Evolutionary conservation across 768 basidiomycete species (phyloP), one percentile per base, ranked within the genome.

Genomic region (Rhizopogon roseolus): DNA sequence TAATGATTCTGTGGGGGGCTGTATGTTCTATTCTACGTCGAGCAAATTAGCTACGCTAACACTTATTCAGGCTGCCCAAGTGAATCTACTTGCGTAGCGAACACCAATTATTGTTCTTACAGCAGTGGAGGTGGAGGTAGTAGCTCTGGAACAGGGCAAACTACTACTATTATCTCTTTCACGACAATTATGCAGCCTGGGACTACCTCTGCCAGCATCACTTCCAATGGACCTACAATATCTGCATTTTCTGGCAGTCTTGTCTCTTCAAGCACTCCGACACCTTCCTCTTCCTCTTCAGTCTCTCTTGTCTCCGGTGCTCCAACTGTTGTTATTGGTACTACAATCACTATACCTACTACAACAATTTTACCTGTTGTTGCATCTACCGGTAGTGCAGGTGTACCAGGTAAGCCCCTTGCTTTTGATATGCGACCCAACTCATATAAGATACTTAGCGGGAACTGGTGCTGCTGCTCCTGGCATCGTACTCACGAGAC

Each of bases 61-160:
- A 10, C 37, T 40, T 9, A 19, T 25, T 2, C 40, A 65, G 64
- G 64, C 42, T 66, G 65, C 40, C 43, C 59, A 7, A n/a, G 3
- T 6, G 62, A 59, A 13, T 19, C 32, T 8, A 34, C 27, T 2
- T 66, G 65, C 49, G 45, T 28, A 14, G 1, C 38, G 27, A 49
- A 38, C 39, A 39, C 28, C 0, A 4, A 54, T 7, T 66, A 62
- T 44, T 19, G 34, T 2, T 0, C 4, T 25, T 39, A 34, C n/a
- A 41, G 57, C 9, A 22, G 29, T 3, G 40, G 62, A 5, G 43
- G 28, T 14, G 56, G 56, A 5, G 56, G 54, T 6, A 11, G 50
- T 4, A 14, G 40, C 6, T 40, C 45, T 2, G 50, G 55, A 5
- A 50, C 55, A 1, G 53, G 53, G 10, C n/a, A 41, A 38, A 16